These are phyloP conservation scores for Penicillium decumbens DNA, from an alignment of 2,329 filamentous ascomycete genomes.

Conservation along the genomic window DNA sequence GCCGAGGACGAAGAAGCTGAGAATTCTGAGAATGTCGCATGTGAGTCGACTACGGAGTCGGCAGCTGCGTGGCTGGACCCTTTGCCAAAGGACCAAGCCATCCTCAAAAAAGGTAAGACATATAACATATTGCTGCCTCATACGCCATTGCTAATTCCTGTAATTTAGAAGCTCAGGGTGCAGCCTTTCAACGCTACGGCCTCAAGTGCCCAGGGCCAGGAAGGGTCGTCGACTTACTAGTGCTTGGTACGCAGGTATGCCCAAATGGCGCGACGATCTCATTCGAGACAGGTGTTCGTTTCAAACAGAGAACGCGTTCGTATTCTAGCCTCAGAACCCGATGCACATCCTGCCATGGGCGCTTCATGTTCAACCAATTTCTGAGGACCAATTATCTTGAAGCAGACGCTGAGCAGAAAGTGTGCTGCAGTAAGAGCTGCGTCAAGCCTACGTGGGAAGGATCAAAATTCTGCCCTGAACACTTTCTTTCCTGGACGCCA, in stretches of 20 bases:
- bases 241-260: background rate
- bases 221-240: background rate
- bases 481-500: background rate
- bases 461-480: background rate
- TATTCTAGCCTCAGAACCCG: background rate
- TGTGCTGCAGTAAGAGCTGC: background rate
- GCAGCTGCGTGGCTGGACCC: background rate
- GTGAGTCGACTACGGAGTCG: background rate
- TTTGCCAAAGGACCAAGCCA: background rate
- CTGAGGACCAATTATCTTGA: background rate
- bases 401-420: background rate
- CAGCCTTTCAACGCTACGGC: background rate
- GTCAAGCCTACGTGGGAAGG: background rate
- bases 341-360: background rate
- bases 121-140: background rate
- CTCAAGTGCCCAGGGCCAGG: background rate
- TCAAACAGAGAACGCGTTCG: too few relatives aligned
- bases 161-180: background rate
- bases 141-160: background rate
- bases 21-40: background rate
- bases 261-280: conserved; percentile 1
- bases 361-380: background rate
- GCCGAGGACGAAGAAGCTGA: background rate
- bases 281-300: background rate
- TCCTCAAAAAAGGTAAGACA: background rate